These are phyloP conservation scores for Penicillium sp. DNA, from an alignment of 2,329 filamentous ascomycete species.

Conservation along the genomic window DNA sequence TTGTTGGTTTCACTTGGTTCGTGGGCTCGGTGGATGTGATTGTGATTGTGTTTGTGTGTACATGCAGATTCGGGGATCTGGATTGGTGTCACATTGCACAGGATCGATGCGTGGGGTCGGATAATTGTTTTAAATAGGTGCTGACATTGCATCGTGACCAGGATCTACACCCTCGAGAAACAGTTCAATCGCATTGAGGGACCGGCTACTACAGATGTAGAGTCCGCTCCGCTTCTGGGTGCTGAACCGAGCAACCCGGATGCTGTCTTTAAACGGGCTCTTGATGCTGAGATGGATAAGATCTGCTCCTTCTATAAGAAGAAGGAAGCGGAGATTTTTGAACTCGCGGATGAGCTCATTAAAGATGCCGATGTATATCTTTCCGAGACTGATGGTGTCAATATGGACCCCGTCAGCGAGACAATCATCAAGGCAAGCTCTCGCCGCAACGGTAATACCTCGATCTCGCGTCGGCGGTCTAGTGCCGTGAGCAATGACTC, in stretches of 20 bases:
- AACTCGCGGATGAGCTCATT: slow-evolving; percentile 75
- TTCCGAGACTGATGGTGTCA: slow-evolving; percentile 52
- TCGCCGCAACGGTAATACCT: neutral
- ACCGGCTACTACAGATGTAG: slow-evolving; percentile 64
- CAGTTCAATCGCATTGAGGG: slow-evolving; percentile 63
- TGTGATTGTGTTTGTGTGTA: neutral
- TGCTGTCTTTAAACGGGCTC: slow-evolving; percentile 72
- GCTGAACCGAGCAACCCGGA: slow-evolving; percentile 67
- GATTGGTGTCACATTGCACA: slow-evolving; percentile 26
- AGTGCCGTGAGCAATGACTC: slow-evolving; percentile 46
- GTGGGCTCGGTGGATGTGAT: neutral
- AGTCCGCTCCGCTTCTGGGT: slow-evolving; percentile 78
- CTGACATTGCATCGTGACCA: slow-evolving; percentile 39
- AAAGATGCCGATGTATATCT: slow-evolving; percentile 71
- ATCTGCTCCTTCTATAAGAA: slow-evolving; percentile 85
- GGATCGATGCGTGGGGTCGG: neutral
- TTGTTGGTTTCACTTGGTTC: slow-evolving; percentile 19
- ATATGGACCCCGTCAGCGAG: slow-evolving; percentile 46
- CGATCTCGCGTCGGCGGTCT: slow-evolving; percentile 44
- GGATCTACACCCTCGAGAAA: slow-evolving; percentile 94
- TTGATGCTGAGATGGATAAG: slow-evolving; percentile 91
- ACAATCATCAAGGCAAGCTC: slow-evolving; percentile 42
- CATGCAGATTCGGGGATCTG: neutral
- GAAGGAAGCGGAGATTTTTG: slow-evolving; percentile 84
- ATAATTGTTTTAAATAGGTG: slow-evolving; percentile 5